These are phyloP conservation scores for Termitomyces sp. DNA, from an alignment of 768 basidiomycete genomes.

Conservation along the genomic window DNA sequence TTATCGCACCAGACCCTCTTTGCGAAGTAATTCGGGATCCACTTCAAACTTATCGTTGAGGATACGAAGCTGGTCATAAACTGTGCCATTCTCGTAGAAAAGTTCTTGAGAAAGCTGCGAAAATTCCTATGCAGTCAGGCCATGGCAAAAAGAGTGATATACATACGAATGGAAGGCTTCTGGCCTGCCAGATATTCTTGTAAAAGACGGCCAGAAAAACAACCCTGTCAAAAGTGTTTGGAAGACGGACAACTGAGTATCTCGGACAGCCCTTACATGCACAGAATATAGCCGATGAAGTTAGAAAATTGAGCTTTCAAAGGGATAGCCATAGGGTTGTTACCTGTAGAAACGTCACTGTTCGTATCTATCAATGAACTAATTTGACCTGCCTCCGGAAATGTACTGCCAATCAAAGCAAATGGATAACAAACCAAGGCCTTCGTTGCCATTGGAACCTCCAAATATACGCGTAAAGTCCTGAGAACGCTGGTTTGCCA, in stretches of 20 bases:
- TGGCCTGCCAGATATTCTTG: slow-evolving; percentile 47
- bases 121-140: slow-evolving; percentile 17
- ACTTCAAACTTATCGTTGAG: slow-evolving; percentile 40
- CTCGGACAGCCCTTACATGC: slow-evolving; percentile 31
- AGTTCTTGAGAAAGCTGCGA: slow-evolving; percentile 46
- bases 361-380: background rate
- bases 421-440: slow-evolving; percentile 51
- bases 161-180: slow-evolving; percentile 24
- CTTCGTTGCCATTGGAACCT: slow-evolving; percentile 61
- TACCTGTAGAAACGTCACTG: slow-evolving; percentile 13
- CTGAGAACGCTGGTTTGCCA: slow-evolving; percentile 40
- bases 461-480: slow-evolving; percentile 58
- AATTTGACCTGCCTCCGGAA: slow-evolving; percentile 26
- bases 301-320: slow-evolving; percentile 43
- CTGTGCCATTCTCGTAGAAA: slow-evolving; percentile 40
- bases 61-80: slow-evolving; percentile 42
- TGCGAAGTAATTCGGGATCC: slow-evolving; percentile 30
- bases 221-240: slow-evolving; percentile 19
- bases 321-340: slow-evolving; percentile 48
- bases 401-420: slow-evolving; percentile 64
- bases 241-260: background rate
- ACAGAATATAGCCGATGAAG: slow-evolving; percentile 43
- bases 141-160: background rate
- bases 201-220: slow-evolving; percentile 50
- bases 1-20: slow-evolving; percentile 32